Evolutionary conservation across 169 alveolate species (phyloP).

Genomic region (Besnoitia besnoiti): DNA sequence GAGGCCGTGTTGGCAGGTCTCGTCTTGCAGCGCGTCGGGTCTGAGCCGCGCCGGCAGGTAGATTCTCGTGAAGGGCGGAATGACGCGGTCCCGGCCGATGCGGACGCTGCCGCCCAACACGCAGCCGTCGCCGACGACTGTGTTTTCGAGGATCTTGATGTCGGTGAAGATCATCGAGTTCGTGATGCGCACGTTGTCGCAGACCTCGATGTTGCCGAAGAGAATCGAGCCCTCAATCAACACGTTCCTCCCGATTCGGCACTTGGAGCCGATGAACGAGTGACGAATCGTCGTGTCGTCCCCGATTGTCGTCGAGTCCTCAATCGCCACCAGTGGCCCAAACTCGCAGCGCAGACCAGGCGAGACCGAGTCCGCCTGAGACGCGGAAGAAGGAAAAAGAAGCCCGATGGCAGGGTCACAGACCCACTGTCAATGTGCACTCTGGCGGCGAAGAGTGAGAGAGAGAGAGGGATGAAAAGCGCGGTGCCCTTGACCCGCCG

Average conservation of each 20-base stretch:
- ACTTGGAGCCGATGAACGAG: neutral
- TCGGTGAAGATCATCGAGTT: neutral
- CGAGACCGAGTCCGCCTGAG: constrained; percentile 35
- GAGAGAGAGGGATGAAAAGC: neutral
- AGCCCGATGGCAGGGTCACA: neutral
- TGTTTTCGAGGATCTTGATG: neutral
- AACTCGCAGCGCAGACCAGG: constrained; percentile 33
- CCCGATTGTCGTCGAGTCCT: neutral
- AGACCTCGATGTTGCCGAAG: neutral
- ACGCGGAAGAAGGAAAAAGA: neutral
- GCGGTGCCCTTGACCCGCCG: too few species aligned
- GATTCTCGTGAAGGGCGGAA: neutral
- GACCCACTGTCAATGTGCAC: neutral
- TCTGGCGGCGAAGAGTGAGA: neutral
- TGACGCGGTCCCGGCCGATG: neutral
- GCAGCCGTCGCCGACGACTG: neutral
- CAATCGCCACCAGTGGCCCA: constrained; percentile 12
- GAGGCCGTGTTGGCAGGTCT: neutral
- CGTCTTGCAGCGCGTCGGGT: neutral
- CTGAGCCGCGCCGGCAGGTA: neutral
- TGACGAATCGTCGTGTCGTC: constrained; percentile 11
- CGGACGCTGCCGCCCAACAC: neutral
- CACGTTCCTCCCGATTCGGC: neutral
- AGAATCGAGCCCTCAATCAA: neutral
- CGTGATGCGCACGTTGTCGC: neutral